Evolutionary conservation across 768 basidiomycete species (phyloP).

Genomic region (Antrodiella citrinella): DNA sequence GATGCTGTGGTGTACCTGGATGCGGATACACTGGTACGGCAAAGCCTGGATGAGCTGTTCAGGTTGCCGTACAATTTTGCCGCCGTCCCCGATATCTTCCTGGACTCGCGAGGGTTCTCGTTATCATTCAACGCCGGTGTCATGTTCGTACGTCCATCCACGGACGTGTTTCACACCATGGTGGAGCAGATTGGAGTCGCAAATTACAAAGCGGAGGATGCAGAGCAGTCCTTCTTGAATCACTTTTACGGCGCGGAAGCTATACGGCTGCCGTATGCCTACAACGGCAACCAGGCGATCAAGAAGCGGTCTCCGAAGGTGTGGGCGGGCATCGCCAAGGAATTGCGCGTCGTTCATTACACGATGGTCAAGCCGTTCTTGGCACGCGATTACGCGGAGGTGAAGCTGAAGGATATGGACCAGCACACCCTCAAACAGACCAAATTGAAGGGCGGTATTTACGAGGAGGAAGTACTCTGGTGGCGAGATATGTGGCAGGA

Average conservation of each 20-base stretch:
- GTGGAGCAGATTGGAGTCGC: constrained; percentile 31
- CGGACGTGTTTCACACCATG: constrained; percentile 22
- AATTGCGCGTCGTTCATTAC: constrained; percentile 28
- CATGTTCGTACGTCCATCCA: constrained; percentile 24
- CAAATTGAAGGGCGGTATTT: constrained; percentile 11
- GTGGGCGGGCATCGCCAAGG: constrained; percentile 23
- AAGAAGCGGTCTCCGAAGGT: constrained; percentile 22
- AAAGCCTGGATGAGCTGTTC: constrained; percentile 28
- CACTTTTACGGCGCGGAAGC: constrained; percentile 26
- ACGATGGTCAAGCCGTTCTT: constrained; percentile 24
- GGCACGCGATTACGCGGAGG: constrained; percentile 13
- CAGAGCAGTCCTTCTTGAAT: constrained; percentile 37
- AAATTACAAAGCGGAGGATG: constrained; percentile 28
- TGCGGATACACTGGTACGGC: constrained; percentile 26
- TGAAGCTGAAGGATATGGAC: constrained; percentile 15
- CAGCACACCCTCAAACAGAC: constrained; percentile 12
- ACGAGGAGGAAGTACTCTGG: constrained; percentile 18
- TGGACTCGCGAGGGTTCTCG: constrained; percentile 19
- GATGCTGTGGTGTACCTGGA: constrained; percentile 26
- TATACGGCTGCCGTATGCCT: constrained; percentile 26
- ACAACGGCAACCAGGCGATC: constrained; percentile 31
- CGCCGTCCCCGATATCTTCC: constrained; percentile 26
- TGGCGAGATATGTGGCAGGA: constrained; percentile 11
- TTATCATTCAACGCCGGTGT: constrained; percentile 30
- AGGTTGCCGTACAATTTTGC: constrained; percentile 26